Base-by-base conservation (phyloP, 257 asterid species). In the Nicotiana paniculata region DNA sequence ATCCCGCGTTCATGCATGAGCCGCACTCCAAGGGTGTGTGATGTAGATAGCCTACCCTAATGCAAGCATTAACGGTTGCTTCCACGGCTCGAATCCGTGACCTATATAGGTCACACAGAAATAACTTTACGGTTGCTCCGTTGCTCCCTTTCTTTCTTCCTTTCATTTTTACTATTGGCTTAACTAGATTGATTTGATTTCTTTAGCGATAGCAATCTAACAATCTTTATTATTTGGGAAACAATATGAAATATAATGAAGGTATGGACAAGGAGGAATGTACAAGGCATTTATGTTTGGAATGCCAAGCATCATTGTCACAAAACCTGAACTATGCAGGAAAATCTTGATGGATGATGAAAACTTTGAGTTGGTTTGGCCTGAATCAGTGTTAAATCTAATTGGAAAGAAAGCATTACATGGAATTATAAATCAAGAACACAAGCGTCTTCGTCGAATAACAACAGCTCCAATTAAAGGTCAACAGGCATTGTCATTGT, bases 311-410 rank as follows among this genome's bases (percentile, higher is more conserved):
- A 80, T 84, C 30, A 80, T 84, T 4, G 82, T 74, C 7, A 80
- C 82, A 32, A 80, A 59, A 9, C 77, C 82, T 0, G 82, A 84
- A 53, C 3, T 78, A 33, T 80, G 84, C 72, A 61, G 76, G 39
- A 61, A 84, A 63, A 62, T 84, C 48, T 35, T 84, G 30, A 80
- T 82, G 35, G 79, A 46, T 72, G 82, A 80, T 65, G 86, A 80
- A 3, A 68, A 82, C 1, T 84, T 84, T 18, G 86, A 75, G 0
- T 53, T 74, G 1, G 81, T 84, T 11, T 80, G 70, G 69, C 81
- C 86, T 2, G 26, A 61, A 80, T 80, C 86, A 53, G 81, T 84
- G 5, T 26, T 80, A 2, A 55, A 46, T 48, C 39, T 84, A 2
- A n/a, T 84, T 1, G 84, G 84, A 48, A 80, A 70, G 58, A 80